Base-by-base conservation (phyloP, 768 basidiomycete species). In the Tephrocybe sp. region DNA sequence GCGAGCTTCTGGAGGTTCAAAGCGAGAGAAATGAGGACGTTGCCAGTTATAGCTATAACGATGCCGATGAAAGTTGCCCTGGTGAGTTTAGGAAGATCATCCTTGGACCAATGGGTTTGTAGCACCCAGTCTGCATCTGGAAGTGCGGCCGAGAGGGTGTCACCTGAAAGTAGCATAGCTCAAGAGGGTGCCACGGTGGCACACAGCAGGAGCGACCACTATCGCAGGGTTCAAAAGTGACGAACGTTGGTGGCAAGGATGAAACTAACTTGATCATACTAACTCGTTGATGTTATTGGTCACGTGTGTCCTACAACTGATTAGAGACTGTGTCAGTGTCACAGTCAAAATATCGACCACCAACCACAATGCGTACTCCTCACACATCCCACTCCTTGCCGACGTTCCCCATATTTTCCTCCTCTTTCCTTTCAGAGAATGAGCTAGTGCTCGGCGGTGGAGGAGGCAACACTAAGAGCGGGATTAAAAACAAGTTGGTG, bases 401-500 rank as follows among this genome's bases (percentile, higher is more conserved):
- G 7, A 71, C 81, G 1, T 98, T 96, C 65, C 96, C 96, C 0
- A 85, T 97, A 44, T 97, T 93, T 64, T 90, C 90, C 4, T 83
- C 86, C 45, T 83, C 83, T 12, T 98, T 95, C 70, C 63, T 89
- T 9, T 77, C 85, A 0, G 76, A 85, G n/a, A 73, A 80, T 19
- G 74, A 80, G 20, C 71, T 98, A 16, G 75, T 95, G 2, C 74
- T 96, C 5, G 96, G 93, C 1, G 97, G 95, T 4, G 97, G 97
- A 16, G 89, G 89, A 1, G 96, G 96, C 14, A 79, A 89, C 11
- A 83, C 88, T 9, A 81, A 81, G 55, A 92, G 80, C 46, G 97
- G 97, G 3, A 88, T 99, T 53, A 91, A 92, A 74, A 99, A 99
- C 72, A 92, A 92, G 67, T 70, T 99, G 58, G 96, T 92, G 57